These are phyloP conservation scores for Metarhizium sp. DNA, from an alignment of 2,329 filamentous ascomycete genomes.

Conservation along the genomic window DNA sequence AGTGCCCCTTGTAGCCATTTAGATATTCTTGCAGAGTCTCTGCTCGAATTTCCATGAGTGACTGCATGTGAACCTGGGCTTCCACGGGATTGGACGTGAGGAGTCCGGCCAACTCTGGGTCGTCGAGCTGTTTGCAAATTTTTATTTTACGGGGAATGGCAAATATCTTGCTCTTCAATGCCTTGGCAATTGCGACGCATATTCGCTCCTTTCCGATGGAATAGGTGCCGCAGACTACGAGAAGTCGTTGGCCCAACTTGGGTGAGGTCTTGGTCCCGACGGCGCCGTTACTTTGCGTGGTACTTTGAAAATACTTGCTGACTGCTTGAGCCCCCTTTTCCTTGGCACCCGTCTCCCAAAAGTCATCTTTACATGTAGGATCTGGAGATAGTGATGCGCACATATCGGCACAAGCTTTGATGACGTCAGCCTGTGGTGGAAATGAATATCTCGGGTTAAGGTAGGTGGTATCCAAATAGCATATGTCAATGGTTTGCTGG, in stretches of 20 bases:
- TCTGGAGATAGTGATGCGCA: slow-evolving; percentile 69
- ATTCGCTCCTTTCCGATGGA: slow-evolving; percentile 97
- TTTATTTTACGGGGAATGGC: slow-evolving; percentile 74
- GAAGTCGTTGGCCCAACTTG: slow-evolving; percentile 47
- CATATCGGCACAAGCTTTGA: slow-evolving; percentile 77
- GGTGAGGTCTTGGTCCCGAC: slow-evolving; percentile 11
- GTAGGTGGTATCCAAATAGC: slow-evolving; percentile 96
- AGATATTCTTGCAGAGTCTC: slow-evolving; percentile 90
- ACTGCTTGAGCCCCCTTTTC: slow-evolving; percentile 33
- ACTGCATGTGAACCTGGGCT: slow-evolving; percentile 97
- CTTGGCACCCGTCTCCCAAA: slow-evolving; percentile 35
- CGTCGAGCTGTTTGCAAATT: slow-evolving; percentile 77
- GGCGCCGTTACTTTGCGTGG: slow-evolving; percentile 21
- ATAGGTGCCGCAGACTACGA: slow-evolving; percentile 93
- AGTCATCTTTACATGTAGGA: slow-evolving; percentile 36
- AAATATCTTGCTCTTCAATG: slow-evolving; percentile 80
- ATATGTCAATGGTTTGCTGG: slow-evolving; percentile 86
- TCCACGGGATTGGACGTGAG: slow-evolving; percentile 73
- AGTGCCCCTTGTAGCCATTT: slow-evolving; percentile 67
- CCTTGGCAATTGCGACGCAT: slow-evolving; percentile 83
- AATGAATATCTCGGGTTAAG: slow-evolving; percentile 94
- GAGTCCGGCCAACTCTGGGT: slow-evolving; percentile 66
- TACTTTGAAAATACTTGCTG: slow-evolving; percentile 42
- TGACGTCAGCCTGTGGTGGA: slow-evolving; percentile 79
- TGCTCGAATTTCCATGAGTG: slow-evolving; percentile 83